Percentiles rank a stretch among this genome's conserved stretches.
Evolutionary conservation across 2,329 filamentous ascomycete genomes (phyloP).

Genomic region (Neocucurbitaria cava): DNA sequence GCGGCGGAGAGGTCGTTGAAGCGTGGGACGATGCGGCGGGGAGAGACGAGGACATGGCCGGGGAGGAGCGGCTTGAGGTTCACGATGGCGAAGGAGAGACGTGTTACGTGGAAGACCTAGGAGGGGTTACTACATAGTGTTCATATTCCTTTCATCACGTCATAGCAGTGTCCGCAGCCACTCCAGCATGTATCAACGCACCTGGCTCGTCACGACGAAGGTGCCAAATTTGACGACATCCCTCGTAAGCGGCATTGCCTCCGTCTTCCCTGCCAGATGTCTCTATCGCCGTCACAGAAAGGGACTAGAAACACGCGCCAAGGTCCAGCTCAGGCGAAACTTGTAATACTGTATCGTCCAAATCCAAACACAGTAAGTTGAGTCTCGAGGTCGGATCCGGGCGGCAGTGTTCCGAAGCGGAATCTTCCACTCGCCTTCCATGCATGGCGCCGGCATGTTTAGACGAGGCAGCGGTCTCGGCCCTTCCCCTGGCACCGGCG

Average conservation of each 20-base stretch:
- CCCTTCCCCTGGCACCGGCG: conserved; percentile 12
- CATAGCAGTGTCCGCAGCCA: neutral
- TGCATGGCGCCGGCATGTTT: conserved; percentile 8
- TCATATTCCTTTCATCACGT: conserved; percentile 8
- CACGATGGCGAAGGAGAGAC: conserved; percentile 83
- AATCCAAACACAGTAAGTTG: too few relatives aligned
- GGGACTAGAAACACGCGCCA: conserved; percentile 2
- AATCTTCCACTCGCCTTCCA: conserved; percentile 18
- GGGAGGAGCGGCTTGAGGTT: conserved; percentile 95
- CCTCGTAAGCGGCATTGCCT: conserved; percentile 48
- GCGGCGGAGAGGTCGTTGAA: conserved; percentile 74
- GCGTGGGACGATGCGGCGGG: conserved; percentile 70
- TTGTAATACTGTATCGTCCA: neutral
- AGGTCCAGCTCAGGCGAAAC: neutral
- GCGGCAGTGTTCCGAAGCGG: conserved; percentile 9
- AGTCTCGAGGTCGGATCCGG: conserved; percentile 4
- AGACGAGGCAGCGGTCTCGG: conserved; percentile 7
- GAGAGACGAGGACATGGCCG: conserved; percentile 91
- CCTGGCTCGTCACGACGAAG: conserved; percentile 55
- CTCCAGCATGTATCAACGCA: conserved; percentile 18
- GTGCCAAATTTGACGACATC: conserved; percentile 52
- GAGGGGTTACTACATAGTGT: conserved; percentile 9
- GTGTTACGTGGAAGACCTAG: conserved; percentile 86
- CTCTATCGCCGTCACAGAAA: conserved; percentile 9
- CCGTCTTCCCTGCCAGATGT: neutral